phyloP scores from a whole-genome alignment of 768 basidiomycete genomes.

The Kondoa malvinella region DNA sequence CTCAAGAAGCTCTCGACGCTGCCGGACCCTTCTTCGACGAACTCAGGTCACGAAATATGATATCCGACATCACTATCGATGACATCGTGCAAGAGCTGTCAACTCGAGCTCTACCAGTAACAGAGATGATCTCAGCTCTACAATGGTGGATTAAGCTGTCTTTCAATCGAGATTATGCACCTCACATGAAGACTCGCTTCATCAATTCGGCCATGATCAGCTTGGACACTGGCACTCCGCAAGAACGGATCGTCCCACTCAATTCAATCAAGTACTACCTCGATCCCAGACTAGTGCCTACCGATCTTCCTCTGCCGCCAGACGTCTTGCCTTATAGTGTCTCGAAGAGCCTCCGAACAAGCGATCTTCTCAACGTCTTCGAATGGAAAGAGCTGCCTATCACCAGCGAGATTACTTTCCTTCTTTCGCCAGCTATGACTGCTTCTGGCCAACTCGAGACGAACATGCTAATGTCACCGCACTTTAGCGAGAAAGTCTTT shows the following conservation, averaged over 20 bases:
- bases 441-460: conserved; percentile 36
- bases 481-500: conserved; percentile 69
- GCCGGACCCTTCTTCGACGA: conserved; percentile 47
- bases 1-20: conserved; percentile 60
- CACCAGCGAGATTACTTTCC: conserved; percentile 54
- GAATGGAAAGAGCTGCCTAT: conserved; percentile 64
- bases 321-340: conserved; percentile 53
- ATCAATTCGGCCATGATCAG: conserved; percentile 53
- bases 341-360: conserved; percentile 44
- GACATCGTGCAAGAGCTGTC: conserved; percentile 70
- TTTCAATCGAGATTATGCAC: conserved; percentile 31
- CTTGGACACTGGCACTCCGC: conserved; percentile 29
- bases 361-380: conserved; percentile 43
- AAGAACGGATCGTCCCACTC: conserved; percentile 45
- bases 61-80: conserved; percentile 56
- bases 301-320: conserved; percentile 56
- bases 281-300: conserved; percentile 50
- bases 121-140: conserved; percentile 63
- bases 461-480: conserved; percentile 48
- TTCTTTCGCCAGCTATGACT: conserved; percentile 35
- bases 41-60: conserved; percentile 46
- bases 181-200: conserved; percentile 41
- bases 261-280: conserved; percentile 54
- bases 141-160: conserved; percentile 61
- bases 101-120: conserved; percentile 48